These are phyloP conservation scores for Fusarium domesticum DNA, from an alignment of 2,329 filamentous ascomycete species.

Conservation along the genomic window DNA sequence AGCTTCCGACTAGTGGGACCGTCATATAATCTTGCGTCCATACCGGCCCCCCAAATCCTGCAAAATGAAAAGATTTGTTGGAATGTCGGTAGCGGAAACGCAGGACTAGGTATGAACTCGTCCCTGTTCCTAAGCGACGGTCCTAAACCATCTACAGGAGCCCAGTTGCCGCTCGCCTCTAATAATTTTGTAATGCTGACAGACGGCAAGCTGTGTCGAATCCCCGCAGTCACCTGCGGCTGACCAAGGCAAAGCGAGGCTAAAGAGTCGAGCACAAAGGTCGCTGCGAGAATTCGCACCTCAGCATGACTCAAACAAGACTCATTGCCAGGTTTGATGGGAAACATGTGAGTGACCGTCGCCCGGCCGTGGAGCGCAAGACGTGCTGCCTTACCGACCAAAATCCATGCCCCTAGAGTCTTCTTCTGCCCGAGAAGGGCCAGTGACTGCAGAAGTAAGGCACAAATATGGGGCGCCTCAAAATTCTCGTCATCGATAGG, in stretches of 20 bases:
- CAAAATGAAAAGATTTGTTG: slow-evolving; percentile 42
- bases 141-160: slow-evolving; percentile 22
- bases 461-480: slow-evolving; percentile 39
- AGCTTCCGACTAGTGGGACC: slow-evolving; percentile 10
- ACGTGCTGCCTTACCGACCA: slow-evolving; percentile 61
- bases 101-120: slow-evolving; percentile 11
- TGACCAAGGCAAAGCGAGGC: slow-evolving; percentile 50
- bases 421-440: slow-evolving; percentile 59
- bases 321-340: slow-evolving; percentile 13
- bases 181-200: slow-evolving; percentile 12
- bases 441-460: slow-evolving; percentile 56
- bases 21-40: slow-evolving; percentile 19
- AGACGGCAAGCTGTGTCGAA: slow-evolving; percentile 17
- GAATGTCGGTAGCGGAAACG: slow-evolving; percentile 40
- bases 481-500: slow-evolving; percentile 47
- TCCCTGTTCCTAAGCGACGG: neutral
- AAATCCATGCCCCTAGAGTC: slow-evolving; percentile 58
- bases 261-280: slow-evolving; percentile 61
- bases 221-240: slow-evolving; percentile 20
- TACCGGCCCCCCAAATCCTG: slow-evolving; percentile 32
- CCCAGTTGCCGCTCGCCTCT: slow-evolving; percentile 18
- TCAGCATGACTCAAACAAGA: slow-evolving; percentile 12
- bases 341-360: slow-evolving; percentile 18
- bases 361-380: slow-evolving; percentile 35
- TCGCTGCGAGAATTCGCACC: slow-evolving; percentile 45